Percentiles rank a stretch among this genome's conserved stretches.
Conservation (phyloP, 1,284 basidiomycete species). For the Cerrena zonata region DNA sequence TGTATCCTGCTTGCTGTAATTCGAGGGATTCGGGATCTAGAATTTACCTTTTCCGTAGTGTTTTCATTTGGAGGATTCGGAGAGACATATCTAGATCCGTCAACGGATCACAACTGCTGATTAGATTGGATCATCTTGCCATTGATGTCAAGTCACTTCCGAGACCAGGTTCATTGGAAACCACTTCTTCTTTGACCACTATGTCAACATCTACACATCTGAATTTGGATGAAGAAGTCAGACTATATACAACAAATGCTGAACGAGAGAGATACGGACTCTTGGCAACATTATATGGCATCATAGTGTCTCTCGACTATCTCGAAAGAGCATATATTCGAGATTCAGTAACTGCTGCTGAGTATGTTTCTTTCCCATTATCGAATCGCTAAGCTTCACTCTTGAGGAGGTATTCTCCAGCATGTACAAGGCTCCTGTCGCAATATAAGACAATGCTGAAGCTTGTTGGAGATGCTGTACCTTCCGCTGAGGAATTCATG, state of each 20-base stretch:
- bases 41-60: too few species aligned
- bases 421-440: conserved; percentile 84
- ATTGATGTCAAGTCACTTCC: too few species aligned
- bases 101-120: neutral
- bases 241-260: conserved; percentile 81
- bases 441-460: conserved; percentile 98
- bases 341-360: conserved; percentile 83
- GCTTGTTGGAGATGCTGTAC: conserved; percentile 81
- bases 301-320: conserved; percentile 89
- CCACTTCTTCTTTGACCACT: neutral
- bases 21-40: too few species aligned
- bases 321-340: conserved; percentile 93
- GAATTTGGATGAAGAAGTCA: conserved; percentile 84
- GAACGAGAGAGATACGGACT: conserved; percentile 88
- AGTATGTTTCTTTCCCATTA: conserved; percentile 51
- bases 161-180: too few species aligned
- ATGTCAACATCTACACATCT: conserved; percentile 26
- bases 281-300: conserved; percentile 85
- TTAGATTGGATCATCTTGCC: conserved; percentile 6
- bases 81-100: too few species aligned
- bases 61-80: too few species aligned
- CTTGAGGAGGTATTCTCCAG: conserved; percentile 85
- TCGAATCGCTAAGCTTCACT: conserved; percentile 18
- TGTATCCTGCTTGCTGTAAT: neutral
- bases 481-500: conserved; percentile 88